Conservation (phyloP, 139 green algal species). For the Deuterostichococcus epilithicus region DNA sequence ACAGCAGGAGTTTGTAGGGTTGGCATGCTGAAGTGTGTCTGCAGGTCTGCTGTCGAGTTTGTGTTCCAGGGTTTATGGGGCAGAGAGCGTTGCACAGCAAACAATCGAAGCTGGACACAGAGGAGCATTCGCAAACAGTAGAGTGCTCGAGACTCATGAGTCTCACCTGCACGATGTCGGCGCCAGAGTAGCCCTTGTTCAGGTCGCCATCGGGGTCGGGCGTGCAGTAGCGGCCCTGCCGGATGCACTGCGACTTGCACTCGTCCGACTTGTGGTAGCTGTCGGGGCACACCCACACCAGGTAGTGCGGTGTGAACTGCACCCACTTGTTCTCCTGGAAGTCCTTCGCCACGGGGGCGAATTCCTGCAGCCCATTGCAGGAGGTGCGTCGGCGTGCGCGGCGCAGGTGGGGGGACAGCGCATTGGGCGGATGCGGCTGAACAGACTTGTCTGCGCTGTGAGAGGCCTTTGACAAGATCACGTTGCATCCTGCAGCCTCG, state of each 20-base stretch:
- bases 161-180: slow-evolving; percentile 63
- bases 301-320: slow-evolving; percentile 86
- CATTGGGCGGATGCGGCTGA: too few species aligned
- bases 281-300: slow-evolving; percentile 75
- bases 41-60: too few species aligned
- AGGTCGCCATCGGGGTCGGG: slow-evolving; percentile 73
- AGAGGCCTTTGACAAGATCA: too few species aligned
- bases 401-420: too few species aligned
- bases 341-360: slow-evolving; percentile 53
- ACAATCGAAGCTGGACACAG: too few species aligned
- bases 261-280: slow-evolving; percentile 46
- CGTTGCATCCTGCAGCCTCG: too few species aligned
- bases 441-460: too few species aligned
- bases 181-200: slow-evolving; percentile 53
- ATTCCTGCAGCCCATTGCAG: slow-evolving; percentile 29
- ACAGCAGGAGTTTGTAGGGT: too few species aligned
- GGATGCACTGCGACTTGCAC: slow-evolving; percentile 83
- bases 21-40: too few species aligned
- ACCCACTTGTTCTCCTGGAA: slow-evolving; percentile 65
- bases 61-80: too few species aligned
- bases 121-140: too few species aligned
- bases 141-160: neutral
- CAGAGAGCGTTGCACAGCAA: too few species aligned
- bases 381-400: neutral
- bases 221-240: slow-evolving; percentile 75